Base-by-base conservation (phyloP, 2,329 filamentous ascomycete species). In the Fusarium citri region DNA sequence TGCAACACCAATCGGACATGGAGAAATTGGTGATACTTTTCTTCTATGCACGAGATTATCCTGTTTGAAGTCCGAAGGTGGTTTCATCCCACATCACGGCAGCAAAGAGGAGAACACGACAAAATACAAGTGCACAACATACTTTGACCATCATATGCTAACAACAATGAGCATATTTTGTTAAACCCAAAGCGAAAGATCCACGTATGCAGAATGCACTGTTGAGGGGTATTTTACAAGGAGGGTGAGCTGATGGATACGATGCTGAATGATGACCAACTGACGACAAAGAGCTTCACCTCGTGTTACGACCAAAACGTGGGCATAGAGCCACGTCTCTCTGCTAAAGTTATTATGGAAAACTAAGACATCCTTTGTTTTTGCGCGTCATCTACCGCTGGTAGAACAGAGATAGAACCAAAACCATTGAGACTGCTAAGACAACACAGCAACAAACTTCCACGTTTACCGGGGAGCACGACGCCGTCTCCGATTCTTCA, bases 201-300 rank as follows among this genome's bases (percentile, higher is more conserved):
- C 62, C 53, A 65, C 53, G 45, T 64, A 64, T 30, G 61, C 53
- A 57, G 34, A 55, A 64, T 63, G 60, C 60, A 64, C 37, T 26
- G 57, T 18, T 34, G 45, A 50, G 59, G 59, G 59, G 51, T 64
- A 43, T 53, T 37, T 51, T 53, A 18, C 34, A 63, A 48, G 50
- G 42, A 48, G 53, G 43, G 34, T 70, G 67, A 64, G 40, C 28
- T 63, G 50, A 59, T 67, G 57, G 40, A 59, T 55, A 42, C 47
- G 47, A 40, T 34, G 30, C 18, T 47, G 50, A n/a, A 56, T 70
- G 68, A 71, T 70, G 68, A 57, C 55, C 43, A 55, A 42, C 58
- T 64, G 60, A 69, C 67, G 58, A 50, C 54, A 45, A 54, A 34
- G 23, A 28, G 15, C 18, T 18, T n/a, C 14, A 26, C 10, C 43